Evolutionary conservation across 139 green algal species (phyloP).

Genomic region (Micractinium conductrix): DNA sequence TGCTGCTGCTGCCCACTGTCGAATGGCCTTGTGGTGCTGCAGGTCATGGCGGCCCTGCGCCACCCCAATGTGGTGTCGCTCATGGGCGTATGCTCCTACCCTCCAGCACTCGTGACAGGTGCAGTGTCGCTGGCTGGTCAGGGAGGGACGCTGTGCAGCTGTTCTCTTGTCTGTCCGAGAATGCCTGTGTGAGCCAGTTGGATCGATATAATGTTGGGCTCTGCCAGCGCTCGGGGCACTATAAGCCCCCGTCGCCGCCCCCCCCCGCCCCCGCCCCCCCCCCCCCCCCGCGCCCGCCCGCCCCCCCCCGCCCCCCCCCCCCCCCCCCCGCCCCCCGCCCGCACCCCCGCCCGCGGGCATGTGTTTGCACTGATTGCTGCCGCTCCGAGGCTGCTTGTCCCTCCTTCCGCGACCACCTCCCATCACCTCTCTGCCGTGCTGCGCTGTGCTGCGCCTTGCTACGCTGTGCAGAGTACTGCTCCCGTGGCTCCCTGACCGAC

Average conservation of each 20-base stretch:
- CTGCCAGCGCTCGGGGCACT: no score
- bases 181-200: not conserved
- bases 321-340: no score
- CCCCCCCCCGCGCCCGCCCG: no score
- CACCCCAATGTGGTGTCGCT: conserved; percentile 14
- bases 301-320: no score
- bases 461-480: conserved; percentile 11
- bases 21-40: not conserved
- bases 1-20: no score
- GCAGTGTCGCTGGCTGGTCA: not conserved
- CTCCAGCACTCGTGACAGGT: conserved; percentile 11
- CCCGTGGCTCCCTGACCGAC: not conserved
- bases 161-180: no score
- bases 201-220: no score
- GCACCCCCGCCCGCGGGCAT: no score
- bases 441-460: not conserved
- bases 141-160: no score
- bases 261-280: no score
- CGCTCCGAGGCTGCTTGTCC: not conserved
- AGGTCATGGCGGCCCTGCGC: not conserved
- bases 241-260: no score
- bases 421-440: not conserved
- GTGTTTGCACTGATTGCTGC: not conserved
- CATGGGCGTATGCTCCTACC: conserved; percentile 1
- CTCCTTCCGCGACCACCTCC: no score